Evolutionary conservation across 148 eudicot genomes (phyloP), one percentile per base, ranked within the genome.

Genomic region (Cornus florida): DNA sequence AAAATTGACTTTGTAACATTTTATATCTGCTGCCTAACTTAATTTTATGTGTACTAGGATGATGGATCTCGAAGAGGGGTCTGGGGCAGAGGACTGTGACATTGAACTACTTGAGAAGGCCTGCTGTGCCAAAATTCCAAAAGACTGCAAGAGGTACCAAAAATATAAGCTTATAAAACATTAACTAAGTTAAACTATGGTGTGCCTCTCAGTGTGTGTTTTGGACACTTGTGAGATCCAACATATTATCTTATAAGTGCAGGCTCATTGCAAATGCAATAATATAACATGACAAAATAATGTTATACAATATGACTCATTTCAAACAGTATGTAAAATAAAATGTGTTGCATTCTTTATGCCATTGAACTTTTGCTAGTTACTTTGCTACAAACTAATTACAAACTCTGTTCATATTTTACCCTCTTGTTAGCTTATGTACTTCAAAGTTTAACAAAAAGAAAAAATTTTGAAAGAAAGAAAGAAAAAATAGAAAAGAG

Each of bases 21-120:
- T 28, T 35, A 78, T 31, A 35, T 64, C 20, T 56, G 67, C 68
- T 74, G 11, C 69, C 70, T 31, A 32, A 38, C 24, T 73, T 31
- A 74, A 22, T 53, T 68, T 66, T 57, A 4, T 83, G 75, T 13
- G 16, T 75, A 60, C 69, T 48, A 96, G 99, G 91, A 76, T 90
- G 89, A 84, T 89, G 86, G 90, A 92, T 81, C 98, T 96, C 75
- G 94, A 89, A 86, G 98, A 92, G 86, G 95, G 92, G 73, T 86
- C 97, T 14, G 98, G 95, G 64, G 79, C 95, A 48, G 98, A 92
- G 78, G 97, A 90, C 35, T 72, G 78, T 71, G 99, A 93, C 77
- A 67, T 86, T 59, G 81, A 86, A 74, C 76, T 93, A 56, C 99
- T 96, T 68, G 71, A 89, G 77, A 83, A 84, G 75, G 87, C 84